These are phyloP conservation scores for Tephrocybe sp. DNA, from an alignment of 768 basidiomycete genomes.

Conservation along the genomic window DNA sequence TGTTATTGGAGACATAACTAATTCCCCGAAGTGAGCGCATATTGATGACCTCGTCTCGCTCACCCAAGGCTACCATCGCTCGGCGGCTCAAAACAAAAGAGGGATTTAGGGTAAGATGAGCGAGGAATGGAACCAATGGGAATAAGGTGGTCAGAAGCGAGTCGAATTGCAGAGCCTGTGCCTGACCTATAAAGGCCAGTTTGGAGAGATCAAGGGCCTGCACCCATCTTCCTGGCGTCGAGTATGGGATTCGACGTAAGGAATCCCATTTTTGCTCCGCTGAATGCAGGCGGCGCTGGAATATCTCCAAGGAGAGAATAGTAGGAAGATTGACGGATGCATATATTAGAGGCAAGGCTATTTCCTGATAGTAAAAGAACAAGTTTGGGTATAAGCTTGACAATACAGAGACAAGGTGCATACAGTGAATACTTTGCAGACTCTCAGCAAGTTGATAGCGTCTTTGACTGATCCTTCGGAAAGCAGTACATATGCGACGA, in stretches of 20 bases:
- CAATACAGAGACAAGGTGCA: slow-evolving; percentile 5
- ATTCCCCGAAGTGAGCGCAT: slow-evolving; percentile 55
- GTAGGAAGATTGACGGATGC: slow-evolving; percentile 44
- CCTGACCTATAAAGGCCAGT: slow-evolving; percentile 39
- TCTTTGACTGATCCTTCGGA: slow-evolving; percentile 20
- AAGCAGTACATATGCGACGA: slow-evolving; percentile 43
- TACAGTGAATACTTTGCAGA: slow-evolving; percentile 48
- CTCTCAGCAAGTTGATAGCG: slow-evolving; percentile 34
- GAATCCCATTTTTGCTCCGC: slow-evolving; percentile 87
- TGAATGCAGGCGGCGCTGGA: slow-evolving; percentile 51
- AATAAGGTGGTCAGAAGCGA: slow-evolving; percentile 62
- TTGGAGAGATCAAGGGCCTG: slow-evolving; percentile 69
- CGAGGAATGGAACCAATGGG: slow-evolving; percentile 64
- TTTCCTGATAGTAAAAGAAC: slow-evolving; percentile 39
- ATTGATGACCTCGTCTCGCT: slow-evolving; percentile 47
- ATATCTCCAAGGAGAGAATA: slow-evolving; percentile 46
- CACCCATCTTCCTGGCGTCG: slow-evolving; percentile 87
- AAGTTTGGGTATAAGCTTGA: neutral
- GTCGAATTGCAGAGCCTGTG: slow-evolving; percentile 56
- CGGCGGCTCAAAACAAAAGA: slow-evolving; percentile 60
- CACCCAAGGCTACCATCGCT: slow-evolving; percentile 47
- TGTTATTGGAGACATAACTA: slow-evolving; percentile 39
- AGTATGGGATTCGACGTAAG: slow-evolving; percentile 82
- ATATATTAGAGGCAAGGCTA: slow-evolving; percentile 67
- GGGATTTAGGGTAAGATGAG: slow-evolving; percentile 50